Evolutionary conservation across 106 monocot species (phyloP).

Genomic region (Dendrobium huoshanense): DNA sequence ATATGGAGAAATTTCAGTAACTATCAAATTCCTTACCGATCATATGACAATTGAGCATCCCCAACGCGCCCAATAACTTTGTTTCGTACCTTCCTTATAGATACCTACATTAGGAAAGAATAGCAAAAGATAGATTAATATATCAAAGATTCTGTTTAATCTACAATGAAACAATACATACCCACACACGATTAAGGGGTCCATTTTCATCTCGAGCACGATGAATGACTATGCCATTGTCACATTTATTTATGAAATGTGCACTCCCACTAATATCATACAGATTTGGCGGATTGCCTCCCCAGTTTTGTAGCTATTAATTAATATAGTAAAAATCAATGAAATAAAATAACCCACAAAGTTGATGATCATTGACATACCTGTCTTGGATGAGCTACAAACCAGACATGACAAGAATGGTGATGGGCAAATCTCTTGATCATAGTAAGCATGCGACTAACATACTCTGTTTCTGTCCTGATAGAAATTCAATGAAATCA

Average conservation of each 20-base stretch:
- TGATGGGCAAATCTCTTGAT: conserved; percentile 88
- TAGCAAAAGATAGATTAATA: background rate
- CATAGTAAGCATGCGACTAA: conserved; percentile 83
- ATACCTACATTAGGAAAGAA: conserved; percentile 36
- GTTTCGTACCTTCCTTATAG: conserved; percentile 82
- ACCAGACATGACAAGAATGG: conserved; percentile 97
- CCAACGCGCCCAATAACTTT: conserved; percentile 78
- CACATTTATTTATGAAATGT: conserved; percentile 98
- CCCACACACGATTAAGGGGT: conserved; percentile 61
- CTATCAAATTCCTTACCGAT: conserved; percentile 33
- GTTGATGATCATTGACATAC: conserved; percentile 20
- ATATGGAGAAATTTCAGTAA: background rate
- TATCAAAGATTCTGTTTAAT: background rate
- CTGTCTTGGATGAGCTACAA: conserved; percentile 97
- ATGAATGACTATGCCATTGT: conserved; percentile 92
- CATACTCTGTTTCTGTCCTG: conserved; percentile 97
- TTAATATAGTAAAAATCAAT: background rate
- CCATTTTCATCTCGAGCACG: conserved; percentile 66
- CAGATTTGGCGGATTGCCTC: conserved; percentile 70
- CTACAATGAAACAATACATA: conserved; percentile 8
- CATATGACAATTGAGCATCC: conserved; percentile 65
- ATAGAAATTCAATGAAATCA: conserved; percentile 6
- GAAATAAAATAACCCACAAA: background rate
- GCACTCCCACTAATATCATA: conserved; percentile 99
- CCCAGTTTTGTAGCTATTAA: conserved; percentile 74